Evolutionary conservation across 345 rosid species (phyloP).

Genomic region (Salix dunnii): DNA sequence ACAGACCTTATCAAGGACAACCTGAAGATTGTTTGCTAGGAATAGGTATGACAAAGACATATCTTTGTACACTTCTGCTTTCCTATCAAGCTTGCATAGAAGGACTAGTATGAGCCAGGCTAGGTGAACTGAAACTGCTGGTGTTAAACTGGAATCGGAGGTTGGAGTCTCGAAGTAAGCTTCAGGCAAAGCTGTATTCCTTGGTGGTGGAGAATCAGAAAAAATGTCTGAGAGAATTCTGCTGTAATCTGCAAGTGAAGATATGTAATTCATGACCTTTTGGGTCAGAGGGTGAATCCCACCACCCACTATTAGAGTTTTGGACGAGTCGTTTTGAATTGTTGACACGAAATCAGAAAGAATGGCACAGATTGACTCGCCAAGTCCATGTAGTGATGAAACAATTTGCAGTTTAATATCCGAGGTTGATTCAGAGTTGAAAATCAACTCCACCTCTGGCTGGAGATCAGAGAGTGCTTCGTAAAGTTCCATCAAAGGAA

Average conservation of each 20-base stretch:
- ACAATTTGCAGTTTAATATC: slow-evolving; percentile 9
- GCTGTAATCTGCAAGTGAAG: slow-evolving; percentile 22
- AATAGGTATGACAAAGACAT: slow-evolving; percentile 22
- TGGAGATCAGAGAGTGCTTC: slow-evolving; percentile 38
- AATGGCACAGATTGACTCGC: slow-evolving; percentile 10
- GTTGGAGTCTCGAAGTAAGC: slow-evolving; percentile 13
- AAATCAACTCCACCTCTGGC: slow-evolving; percentile 25
- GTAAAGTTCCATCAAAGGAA: slow-evolving; percentile 57
- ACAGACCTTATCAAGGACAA: slow-evolving; percentile 10
- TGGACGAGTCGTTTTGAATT: slow-evolving; percentile 26
- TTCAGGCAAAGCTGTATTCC: slow-evolving; percentile 12
- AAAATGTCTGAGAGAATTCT: slow-evolving; percentile 14
- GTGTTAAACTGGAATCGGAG: not conserved
- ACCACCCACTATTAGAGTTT: slow-evolving; percentile 13
- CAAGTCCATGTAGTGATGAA: slow-evolving; percentile 18
- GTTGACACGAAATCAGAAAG: slow-evolving; percentile 19
- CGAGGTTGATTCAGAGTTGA: slow-evolving; percentile 17
- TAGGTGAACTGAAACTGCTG: slow-evolving; percentile 14
- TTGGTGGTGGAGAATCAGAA: not conserved
- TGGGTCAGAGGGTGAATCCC: slow-evolving; percentile 23
- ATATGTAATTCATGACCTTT: slow-evolving; percentile 19
- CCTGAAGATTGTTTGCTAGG: slow-evolving; percentile 26
- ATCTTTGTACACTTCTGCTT: slow-evolving; percentile 24
- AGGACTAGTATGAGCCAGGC: slow-evolving; percentile 24
- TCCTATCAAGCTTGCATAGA: slow-evolving; percentile 24